phyloP scores from a whole-genome alignment of 371 early-diverging fungal genomes.

The Lichtheimia corymbifera region DNA sequence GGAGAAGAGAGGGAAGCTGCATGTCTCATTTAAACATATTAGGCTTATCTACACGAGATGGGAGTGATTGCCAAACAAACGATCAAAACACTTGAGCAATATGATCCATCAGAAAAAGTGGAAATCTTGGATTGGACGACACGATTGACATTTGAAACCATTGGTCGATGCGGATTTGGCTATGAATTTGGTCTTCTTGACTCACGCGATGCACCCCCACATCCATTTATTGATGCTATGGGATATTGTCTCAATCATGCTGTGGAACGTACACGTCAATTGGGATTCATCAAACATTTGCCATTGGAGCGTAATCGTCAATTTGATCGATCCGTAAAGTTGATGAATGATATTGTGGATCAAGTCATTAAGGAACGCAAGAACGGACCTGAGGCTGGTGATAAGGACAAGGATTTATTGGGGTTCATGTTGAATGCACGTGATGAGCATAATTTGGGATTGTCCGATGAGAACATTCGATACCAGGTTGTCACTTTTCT shows the following conservation, averaged over 20 bases:
- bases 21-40: neutral
- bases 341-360: constrained; percentile 45
- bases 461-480: constrained; percentile 54
- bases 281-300: constrained; percentile 43
- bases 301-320: constrained; percentile 44
- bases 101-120: constrained; percentile 32
- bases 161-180: constrained; percentile 59
- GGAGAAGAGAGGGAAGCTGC: neutral
- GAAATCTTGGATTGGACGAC: constrained; percentile 59
- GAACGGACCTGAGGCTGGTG: constrained; percentile 31
- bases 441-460: constrained; percentile 35
- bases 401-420: constrained; percentile 48
- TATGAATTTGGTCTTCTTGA: constrained; percentile 56
- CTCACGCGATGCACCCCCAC: constrained; percentile 31
- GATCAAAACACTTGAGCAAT: constrained; percentile 38
- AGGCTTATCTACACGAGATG: constrained; percentile 50
- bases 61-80: constrained; percentile 37
- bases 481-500: constrained; percentile 61
- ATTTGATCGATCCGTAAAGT: constrained; percentile 27
- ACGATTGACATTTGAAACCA: constrained; percentile 54
- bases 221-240: constrained; percentile 59
- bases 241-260: constrained; percentile 32
- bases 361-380: constrained; percentile 39
- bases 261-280: constrained; percentile 26
- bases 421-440: constrained; percentile 60